Conservation (phyloP, 2,329 filamentous ascomycete species). For the Akanthomyces muscarius region DNA sequence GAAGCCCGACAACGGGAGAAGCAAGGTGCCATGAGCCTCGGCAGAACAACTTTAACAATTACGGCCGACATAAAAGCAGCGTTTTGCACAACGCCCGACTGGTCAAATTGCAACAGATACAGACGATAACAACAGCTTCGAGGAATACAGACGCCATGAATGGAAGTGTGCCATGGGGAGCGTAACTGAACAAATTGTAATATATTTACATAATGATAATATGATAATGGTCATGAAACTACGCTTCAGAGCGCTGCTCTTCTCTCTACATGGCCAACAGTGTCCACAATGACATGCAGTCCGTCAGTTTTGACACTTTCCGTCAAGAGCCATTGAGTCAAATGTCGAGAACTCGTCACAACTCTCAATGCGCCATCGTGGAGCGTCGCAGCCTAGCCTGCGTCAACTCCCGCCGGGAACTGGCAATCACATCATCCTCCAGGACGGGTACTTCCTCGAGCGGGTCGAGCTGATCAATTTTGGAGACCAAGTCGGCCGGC, state of each 20-base stretch:
- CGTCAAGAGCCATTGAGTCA: no score
- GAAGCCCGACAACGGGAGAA: not conserved
- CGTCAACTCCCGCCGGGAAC: slow-evolving; percentile 16
- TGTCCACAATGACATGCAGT: no score
- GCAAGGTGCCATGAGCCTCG: not conserved
- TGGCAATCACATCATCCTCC: slow-evolving; percentile 31
- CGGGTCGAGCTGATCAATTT: slow-evolving; percentile 33
- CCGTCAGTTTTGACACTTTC: no score
- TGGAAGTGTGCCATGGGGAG: no score
- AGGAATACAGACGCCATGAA: no score
- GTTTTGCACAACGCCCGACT: not conserved
- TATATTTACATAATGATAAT: not conserved
- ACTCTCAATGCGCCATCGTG: not conserved
- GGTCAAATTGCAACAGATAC: not conserved
- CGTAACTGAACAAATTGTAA: no score
- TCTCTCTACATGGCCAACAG: no score
- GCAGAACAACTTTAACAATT: no score
- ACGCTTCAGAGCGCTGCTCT: no score
- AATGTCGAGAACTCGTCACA: not conserved
- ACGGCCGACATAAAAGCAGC: not conserved
- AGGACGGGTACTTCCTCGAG: slow-evolving; percentile 32
- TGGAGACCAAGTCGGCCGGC: slow-evolving; percentile 38
- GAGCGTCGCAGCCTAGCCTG: slow-evolving; percentile 3
- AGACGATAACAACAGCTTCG: no score
- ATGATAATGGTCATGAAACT: not conserved